A percentile compares a stretch with the other conserved stretches of the same genome.
Conservation (phyloP, 345 rosid species). For the Eutrema japonicum region DNA sequence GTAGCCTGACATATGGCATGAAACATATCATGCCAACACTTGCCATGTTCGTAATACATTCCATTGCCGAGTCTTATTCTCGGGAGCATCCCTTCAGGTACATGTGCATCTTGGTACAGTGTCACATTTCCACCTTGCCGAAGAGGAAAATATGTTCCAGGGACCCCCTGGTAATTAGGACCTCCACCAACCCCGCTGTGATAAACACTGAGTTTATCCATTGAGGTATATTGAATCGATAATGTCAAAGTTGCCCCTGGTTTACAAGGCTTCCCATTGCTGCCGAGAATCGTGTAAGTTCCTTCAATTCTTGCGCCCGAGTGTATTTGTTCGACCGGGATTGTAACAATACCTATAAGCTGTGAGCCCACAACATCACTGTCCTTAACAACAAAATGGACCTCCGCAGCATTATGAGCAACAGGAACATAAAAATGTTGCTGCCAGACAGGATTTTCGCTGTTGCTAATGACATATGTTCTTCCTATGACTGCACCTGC, state of each 20-base stretch:
- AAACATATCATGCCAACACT: slow-evolving; percentile 91
- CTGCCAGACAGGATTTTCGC: slow-evolving; percentile 83
- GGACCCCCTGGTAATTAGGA: slow-evolving; percentile 81
- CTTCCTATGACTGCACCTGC: slow-evolving; percentile 73
- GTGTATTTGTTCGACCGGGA: slow-evolving; percentile 75
- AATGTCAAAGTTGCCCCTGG: slow-evolving; percentile 72
- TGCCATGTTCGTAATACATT: slow-evolving; percentile 72
- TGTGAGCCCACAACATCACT: slow-evolving; percentile 90
- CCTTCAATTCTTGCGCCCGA: slow-evolving; percentile 71
- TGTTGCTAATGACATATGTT: slow-evolving; percentile 85
- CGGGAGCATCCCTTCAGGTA: slow-evolving; percentile 83
- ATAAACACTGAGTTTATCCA: slow-evolving; percentile 66
- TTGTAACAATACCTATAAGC: slow-evolving; percentile 75
- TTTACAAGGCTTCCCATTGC: slow-evolving; percentile 75
- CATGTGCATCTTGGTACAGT: slow-evolving; percentile 96
- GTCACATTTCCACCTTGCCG: slow-evolving; percentile 81
- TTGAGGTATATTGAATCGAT: slow-evolving; percentile 79
- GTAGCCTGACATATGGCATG: slow-evolving; percentile 80
- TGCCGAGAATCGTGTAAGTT: slow-evolving; percentile 58
- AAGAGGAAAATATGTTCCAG: slow-evolving; percentile 93
- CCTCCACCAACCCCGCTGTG: slow-evolving; percentile 87
- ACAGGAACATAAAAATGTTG: slow-evolving; percentile 90
- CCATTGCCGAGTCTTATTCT: slow-evolving; percentile 61
- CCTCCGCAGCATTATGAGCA: slow-evolving; percentile 86
- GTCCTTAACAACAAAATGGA: slow-evolving; percentile 85